phyloP scores from a whole-genome alignment of 2,329 filamentous ascomycete genomes.

The Eurotiales sp. region DNA sequence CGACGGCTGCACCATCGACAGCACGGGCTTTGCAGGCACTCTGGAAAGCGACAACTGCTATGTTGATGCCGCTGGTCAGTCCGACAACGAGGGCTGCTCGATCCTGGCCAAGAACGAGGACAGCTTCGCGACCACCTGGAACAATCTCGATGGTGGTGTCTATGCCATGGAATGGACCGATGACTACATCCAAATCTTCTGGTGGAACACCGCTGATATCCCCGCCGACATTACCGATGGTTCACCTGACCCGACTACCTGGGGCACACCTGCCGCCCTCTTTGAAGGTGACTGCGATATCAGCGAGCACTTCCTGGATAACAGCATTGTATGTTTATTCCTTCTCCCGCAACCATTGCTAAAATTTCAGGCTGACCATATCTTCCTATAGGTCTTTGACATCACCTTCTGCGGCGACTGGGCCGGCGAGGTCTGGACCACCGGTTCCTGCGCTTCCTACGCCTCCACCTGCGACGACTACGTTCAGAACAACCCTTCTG shows the following conservation, averaged over 20 bases:
- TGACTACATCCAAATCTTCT: slow-evolving; percentile 70
- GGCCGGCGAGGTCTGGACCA: slow-evolving; percentile 68
- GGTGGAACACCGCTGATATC: slow-evolving; percentile 69
- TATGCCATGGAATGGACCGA: slow-evolving; percentile 76
- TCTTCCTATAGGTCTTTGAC: slow-evolving; percentile 51
- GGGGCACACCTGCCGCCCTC: slow-evolving; percentile 64
- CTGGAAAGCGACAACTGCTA: slow-evolving; percentile 57
- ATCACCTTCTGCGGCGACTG: slow-evolving; percentile 85
- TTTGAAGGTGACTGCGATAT: slow-evolving; percentile 73
- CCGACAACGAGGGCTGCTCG: slow-evolving; percentile 56
- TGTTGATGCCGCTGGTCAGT: slow-evolving; percentile 41
- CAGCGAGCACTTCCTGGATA: slow-evolving; percentile 62
- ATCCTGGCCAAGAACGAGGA: slow-evolving; percentile 57
- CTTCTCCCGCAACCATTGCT: not conserved
- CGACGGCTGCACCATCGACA: slow-evolving; percentile 56
- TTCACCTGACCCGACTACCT: slow-evolving; percentile 62
- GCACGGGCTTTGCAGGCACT: slow-evolving; percentile 46
- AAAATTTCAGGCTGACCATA: not conserved
- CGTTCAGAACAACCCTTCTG: slow-evolving; percentile 66
- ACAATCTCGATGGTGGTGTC: slow-evolving; percentile 63
- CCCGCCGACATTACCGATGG: slow-evolving; percentile 60
- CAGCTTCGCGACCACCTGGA: slow-evolving; percentile 55
- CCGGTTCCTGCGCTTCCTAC: slow-evolving; percentile 57
- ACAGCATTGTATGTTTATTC: slow-evolving; percentile 57
- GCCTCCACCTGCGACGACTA: slow-evolving; percentile 67